Conservation (phyloP, 1,139 yeast genomes). For the Taiozyma sp. region DNA sequence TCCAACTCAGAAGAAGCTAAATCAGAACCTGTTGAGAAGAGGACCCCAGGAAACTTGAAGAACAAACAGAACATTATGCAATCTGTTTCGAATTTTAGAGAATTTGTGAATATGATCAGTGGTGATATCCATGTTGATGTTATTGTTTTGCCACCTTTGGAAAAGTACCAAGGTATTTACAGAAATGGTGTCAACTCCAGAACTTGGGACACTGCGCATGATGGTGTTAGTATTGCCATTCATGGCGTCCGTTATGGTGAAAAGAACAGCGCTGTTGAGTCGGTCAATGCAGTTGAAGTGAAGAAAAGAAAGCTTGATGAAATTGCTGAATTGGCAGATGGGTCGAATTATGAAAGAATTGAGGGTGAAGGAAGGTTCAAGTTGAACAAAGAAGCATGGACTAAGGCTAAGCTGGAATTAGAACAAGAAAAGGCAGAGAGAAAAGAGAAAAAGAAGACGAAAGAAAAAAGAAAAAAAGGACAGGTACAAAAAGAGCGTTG, state of each 20-base stretch:
- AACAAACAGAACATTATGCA: conserved; percentile 27
- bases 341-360: conserved; percentile 3
- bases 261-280: conserved; percentile 21
- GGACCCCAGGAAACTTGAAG: conserved; percentile 32
- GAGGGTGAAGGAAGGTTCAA: conserved; percentile 13
- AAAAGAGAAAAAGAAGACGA: background rate
- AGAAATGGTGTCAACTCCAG: conserved; percentile 72
- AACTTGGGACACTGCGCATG: conserved; percentile 63
- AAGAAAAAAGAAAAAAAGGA: background rate
- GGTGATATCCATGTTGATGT: conserved; percentile 67
- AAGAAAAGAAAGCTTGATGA: conserved; percentile 18
- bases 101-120: conserved; percentile 23
- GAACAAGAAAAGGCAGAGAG: conserved; percentile 2
- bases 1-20: conserved; percentile 9
- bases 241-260: conserved; percentile 41
- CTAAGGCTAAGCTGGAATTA: conserved; percentile 12
- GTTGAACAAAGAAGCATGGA: conserved; percentile 18
- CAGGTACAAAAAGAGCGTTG: background rate
- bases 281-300: conserved; percentile 9
- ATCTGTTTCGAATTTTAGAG: conserved; percentile 23
- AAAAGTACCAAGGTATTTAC: conserved; percentile 55
- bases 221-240: conserved; percentile 63
- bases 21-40: conserved; percentile 13
- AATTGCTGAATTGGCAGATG: conserved; percentile 5
- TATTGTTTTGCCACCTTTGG: conserved; percentile 64